Evolutionary conservation across 345 rosid species (phyloP), one percentile per base, ranked within the genome.

Genomic region (Acer saccharum): DNA sequence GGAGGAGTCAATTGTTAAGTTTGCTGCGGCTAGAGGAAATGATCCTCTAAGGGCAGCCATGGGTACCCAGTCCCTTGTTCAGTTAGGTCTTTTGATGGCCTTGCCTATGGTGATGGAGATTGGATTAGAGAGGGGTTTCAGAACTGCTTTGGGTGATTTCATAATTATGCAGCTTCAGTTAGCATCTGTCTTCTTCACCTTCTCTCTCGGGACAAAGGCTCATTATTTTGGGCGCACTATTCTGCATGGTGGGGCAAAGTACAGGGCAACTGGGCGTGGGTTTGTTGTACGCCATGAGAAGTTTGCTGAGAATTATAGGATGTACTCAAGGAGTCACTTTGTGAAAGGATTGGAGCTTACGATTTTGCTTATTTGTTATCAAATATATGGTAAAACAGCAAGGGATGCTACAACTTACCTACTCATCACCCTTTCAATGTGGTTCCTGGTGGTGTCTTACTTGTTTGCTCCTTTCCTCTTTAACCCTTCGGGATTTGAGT

Each of bases 241-340:
- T 80, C 87, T 96, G 79, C 98, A 96, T 57, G 99, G 99, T 54
- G 99, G 99, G 71, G 97, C 99, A 80, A 94, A 91, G 79, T 96
- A 96, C 86, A 86, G 98, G 84, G 98, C 99, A 83, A 96, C 98
- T 14, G 99, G 99, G 4, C 98, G 99, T 87, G 99, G 99, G n/a
- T 96, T 94, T 70, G 99, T 94, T 65, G 99, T 96, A 23, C 87
- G 89, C 63, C 99, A 96, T 73, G 98, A 94, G 91, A 96, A 96
- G 80, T 96, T 91, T 84, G 99, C 98, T 20, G 99, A 96, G 83
- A 96, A 94, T 73, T 96, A 96, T 78, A 86, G 99, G 83, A 88
- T 96, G 96, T 96, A 96, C 80, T 96, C 99, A 3, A 92, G 99
- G 87, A 94, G 98, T 78, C 99, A 96, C 84, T 94, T 94, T 78